Evolutionary conservation across 768 basidiomycete species (phyloP).

Genomic region (Mycena chlorophos): DNA sequence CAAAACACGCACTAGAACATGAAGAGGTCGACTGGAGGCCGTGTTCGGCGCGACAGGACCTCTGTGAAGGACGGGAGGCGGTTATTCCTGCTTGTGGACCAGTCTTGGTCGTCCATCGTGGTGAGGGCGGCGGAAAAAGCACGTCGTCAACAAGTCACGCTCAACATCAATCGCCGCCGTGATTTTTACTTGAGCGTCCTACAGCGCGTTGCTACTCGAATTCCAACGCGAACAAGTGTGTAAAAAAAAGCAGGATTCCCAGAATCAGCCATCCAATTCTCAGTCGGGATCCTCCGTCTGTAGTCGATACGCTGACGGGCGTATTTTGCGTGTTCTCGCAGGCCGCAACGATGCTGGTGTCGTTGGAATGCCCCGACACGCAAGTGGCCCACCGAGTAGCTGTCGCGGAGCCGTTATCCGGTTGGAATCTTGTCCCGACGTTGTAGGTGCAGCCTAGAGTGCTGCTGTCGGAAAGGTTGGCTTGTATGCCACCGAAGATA

Average conservation of each 20-base stretch:
- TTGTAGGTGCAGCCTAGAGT: slow-evolving; percentile 13
- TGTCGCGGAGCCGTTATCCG: slow-evolving; percentile 12
- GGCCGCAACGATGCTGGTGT: slow-evolving; percentile 4
- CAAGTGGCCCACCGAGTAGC: slow-evolving; percentile 11
- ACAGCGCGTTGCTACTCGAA: no score
- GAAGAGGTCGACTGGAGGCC: slow-evolving; percentile 96
- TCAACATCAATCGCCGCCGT: no score
- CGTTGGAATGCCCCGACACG: slow-evolving; percentile 9
- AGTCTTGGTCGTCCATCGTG: slow-evolving; percentile 66
- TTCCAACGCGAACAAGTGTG: no score
- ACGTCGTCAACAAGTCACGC: background rate
- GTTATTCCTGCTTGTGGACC: slow-evolving; percentile 68
- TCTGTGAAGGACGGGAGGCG: slow-evolving; percentile 87
- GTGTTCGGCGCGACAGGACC: slow-evolving; percentile 85
- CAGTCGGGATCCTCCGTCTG: no score
- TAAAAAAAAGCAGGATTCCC: no score
- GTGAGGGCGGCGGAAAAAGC: background rate
- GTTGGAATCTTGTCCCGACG: slow-evolving; percentile 2
- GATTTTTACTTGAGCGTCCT: no score
- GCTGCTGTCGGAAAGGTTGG: background rate
- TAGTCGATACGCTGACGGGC: slow-evolving; percentile 12
- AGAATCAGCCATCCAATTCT: no score
- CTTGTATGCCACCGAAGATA: background rate
- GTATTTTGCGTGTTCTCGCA: slow-evolving; percentile 3
- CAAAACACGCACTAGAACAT: slow-evolving; percentile 88